Base-by-base conservation (phyloP, 2,329 filamentous ascomycete species). In the Ceratocystis albifundus region DNA sequence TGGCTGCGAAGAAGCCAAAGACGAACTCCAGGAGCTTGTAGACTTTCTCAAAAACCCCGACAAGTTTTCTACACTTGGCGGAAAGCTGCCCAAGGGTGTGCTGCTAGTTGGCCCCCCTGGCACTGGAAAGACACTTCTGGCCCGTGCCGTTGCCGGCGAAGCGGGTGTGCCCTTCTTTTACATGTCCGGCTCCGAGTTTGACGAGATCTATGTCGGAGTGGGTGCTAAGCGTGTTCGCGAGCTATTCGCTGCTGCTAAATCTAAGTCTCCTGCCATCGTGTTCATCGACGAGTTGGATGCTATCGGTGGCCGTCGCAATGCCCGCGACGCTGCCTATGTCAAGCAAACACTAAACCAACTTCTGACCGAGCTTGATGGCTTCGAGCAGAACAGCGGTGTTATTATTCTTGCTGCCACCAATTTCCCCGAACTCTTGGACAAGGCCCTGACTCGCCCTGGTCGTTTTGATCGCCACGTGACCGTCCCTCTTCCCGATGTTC, bases 101-200 rank as follows among this genome's bases (percentile, higher is more conserved):
- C 82, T 99, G 63, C 84, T 99, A 28, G 90, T 96, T 72, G 94
- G 94, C 0, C 94, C 94, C 73, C 94, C 94, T 64, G 94, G 94
- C 78, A 99, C 94, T 69, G 94, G 94, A 78, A 99, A 99, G 79
- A 99, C 94, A 12, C 84, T 99, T 50, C 84, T 99, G 69, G 94
- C 94, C 69, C 88, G 94, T 72, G 95, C 94, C 66, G 94, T 99
- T 68, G 94, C 94, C 61, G 94, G 94, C 64, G 94, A 99, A 78
- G 92, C 94, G 65, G 94, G 93, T 66, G 94, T 99, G 20, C 94
- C 94, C 1, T 99, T 99, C 82, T 99, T 97, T 82, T 99, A 96
- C 82, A 97, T 99, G 93, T 99, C 94, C 73, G 94, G 94, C 63
- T 96, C 90, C 67, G 94, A 99, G 75, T 99, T 99, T 74, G 94